These are phyloP conservation scores for Diplogelasinospora grovesii DNA, from an alignment of 495 filamentous ascomycete genomes.

Conservation along the genomic window DNA sequence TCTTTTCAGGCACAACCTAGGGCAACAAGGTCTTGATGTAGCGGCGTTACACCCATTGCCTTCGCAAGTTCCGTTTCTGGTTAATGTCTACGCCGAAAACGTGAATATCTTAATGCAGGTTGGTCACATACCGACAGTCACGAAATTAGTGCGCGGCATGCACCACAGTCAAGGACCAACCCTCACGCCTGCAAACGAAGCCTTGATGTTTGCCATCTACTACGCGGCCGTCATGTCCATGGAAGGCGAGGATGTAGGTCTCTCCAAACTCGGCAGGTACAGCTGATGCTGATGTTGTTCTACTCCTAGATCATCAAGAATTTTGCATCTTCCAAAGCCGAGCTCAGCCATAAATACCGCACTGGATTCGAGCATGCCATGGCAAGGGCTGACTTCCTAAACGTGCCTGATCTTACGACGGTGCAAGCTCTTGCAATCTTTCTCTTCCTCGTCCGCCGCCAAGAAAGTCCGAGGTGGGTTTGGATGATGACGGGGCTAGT, in stretches of 20 bases:
- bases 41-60: constrained; percentile 44
- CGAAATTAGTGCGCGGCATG: constrained; percentile 35
- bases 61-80: constrained; percentile 45
- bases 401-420: constrained; percentile 29
- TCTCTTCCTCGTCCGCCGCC: constrained; percentile 38
- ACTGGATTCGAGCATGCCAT: constrained; percentile 47
- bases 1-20: constrained; percentile 44
- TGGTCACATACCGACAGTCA: constrained; percentile 48
- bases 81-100: constrained; percentile 47
- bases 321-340: constrained; percentile 43
- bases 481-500: constrained; percentile 52
- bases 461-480: constrained; percentile 43
- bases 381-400: constrained; percentile 49
- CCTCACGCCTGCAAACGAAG: constrained; percentile 43
- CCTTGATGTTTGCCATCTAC: constrained; percentile 55
- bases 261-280: too few species aligned
- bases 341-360: constrained; percentile 48
- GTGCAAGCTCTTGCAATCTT: constrained; percentile 47
- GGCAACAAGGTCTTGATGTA: constrained; percentile 23
- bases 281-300: background rate
- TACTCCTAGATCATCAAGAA: constrained; percentile 40
- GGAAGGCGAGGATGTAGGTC: constrained; percentile 47
- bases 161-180: constrained; percentile 21
- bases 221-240: constrained; percentile 52
- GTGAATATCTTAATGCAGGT: constrained; percentile 43